These are phyloP conservation scores for Alternaria panax DNA, from an alignment of 2,329 filamentous ascomycete genomes.

Conservation along the genomic window DNA sequence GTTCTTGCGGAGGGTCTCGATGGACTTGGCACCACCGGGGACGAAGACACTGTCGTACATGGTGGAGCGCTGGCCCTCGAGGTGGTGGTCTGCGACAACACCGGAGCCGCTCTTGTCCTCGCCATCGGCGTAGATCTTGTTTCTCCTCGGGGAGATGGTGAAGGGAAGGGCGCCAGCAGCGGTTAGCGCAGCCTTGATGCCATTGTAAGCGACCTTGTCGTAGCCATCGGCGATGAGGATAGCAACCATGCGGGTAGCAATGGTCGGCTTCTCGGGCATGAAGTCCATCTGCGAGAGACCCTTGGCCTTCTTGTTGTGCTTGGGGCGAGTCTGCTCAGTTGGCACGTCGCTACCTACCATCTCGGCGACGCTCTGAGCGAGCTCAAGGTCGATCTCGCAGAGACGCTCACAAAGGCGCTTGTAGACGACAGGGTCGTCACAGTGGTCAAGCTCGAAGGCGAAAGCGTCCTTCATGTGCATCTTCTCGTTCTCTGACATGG, in stretches of 20 bases:
- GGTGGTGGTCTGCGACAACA: conserved; percentile 75
- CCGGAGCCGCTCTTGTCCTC: conserved; percentile 62
- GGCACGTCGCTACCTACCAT: conserved; percentile 72
- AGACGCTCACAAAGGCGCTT: conserved; percentile 72
- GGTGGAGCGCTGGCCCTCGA: conserved; percentile 79
- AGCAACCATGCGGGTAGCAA: conserved; percentile 74
- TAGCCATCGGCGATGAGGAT: conserved; percentile 82
- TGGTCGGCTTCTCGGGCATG: conserved; percentile 68
- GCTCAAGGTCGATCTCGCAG: conserved; percentile 73
- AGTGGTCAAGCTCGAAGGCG: conserved; percentile 79
- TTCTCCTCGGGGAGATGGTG: conserved; percentile 74
- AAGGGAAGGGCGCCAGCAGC: conserved; percentile 72
- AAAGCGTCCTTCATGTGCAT: conserved; percentile 67
- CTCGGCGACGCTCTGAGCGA: conserved; percentile 73
- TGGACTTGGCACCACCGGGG: conserved; percentile 71
- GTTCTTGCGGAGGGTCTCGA: conserved; percentile 70
- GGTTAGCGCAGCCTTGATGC: conserved; percentile 68
- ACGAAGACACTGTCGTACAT: conserved; percentile 84
- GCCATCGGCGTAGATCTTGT: conserved; percentile 68
- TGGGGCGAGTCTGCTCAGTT: conserved; percentile 60
- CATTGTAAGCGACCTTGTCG: conserved; percentile 70
- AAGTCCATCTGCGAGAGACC: conserved; percentile 75
- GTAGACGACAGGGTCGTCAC: conserved; percentile 80
- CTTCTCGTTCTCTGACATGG: conserved; percentile 71
- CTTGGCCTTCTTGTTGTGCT: conserved; percentile 73